phyloP scores from a whole-genome alignment of 2,329 filamentous ascomycete genomes.

The Cladorrhinum sp. region DNA sequence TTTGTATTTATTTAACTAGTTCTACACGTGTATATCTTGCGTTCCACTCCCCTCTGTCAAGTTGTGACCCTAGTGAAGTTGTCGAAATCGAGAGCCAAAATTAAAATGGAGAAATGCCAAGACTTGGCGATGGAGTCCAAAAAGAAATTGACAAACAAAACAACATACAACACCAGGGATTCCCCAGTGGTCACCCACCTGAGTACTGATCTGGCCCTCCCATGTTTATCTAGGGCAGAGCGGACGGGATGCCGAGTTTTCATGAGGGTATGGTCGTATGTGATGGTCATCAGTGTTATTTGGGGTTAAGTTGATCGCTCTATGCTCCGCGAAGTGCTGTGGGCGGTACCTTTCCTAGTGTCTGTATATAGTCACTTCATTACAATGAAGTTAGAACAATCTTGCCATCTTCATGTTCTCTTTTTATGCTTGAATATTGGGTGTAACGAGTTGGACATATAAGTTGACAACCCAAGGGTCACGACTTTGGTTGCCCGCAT shows the following conservation, averaged over 20 bases:
- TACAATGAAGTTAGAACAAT: no score
- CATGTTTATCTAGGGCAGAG: conserved; percentile 5
- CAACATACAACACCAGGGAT: conserved; percentile 6
- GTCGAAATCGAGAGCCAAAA: neutral
- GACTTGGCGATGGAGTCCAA: neutral
- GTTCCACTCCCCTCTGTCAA: no score
- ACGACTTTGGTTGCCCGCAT: no score
- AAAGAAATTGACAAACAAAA: neutral
- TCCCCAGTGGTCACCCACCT: conserved; percentile 7
- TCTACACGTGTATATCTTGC: no score
- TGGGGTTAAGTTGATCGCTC: no score
- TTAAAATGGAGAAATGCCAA: neutral
- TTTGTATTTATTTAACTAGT: neutral
- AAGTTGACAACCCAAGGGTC: no score
- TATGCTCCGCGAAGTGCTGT: no score
- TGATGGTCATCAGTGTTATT: neutral
- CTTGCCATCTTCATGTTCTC: no score
- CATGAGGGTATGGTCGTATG: conserved; percentile 5
- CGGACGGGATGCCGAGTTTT: conserved; percentile 7
- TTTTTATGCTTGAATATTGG: no score
- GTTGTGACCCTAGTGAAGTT: no score
- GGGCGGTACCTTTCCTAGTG: neutral
- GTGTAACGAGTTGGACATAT: no score
- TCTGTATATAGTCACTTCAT: no score
- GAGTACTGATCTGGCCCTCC: conserved; percentile 3